Evolutionary conservation across 1,284 basidiomycete genomes (phyloP), one percentile per base, ranked within the genome.

Genomic region (Ustilago trichophora): DNA sequence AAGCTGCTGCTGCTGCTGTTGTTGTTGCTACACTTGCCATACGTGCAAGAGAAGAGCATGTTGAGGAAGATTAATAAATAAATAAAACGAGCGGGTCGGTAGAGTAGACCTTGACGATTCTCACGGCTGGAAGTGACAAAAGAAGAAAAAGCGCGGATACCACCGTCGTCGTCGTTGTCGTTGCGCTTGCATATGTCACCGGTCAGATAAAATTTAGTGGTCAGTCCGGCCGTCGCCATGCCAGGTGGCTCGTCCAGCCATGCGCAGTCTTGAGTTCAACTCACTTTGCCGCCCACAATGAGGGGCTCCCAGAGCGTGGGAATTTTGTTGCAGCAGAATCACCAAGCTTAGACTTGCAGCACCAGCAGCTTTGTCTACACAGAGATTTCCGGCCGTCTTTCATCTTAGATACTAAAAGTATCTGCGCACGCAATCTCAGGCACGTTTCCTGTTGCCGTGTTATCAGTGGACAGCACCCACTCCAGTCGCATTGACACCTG

Each of bases 271-370:
- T 8, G n/a, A n/a, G n/a, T 29, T 29, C 27, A 29, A 13, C 7
- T 8, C 27, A 8, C 27, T 13, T 29, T 9, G n/a, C 32, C 16
- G 40, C 40, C 35, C 31, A 27, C 31, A 49, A 49, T 41, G 19
- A 31, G 19, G 33, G 13, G 32, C 40, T 43, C 40, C 13, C 27
- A 32, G 27, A 54, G 35, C 52, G 52, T 54, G 52, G 37, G 52
- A 54, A 54, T 6, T 42, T 32, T 53, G 49, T 22, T 38, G 31
- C n/a, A n/a, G 31, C 18, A 32, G 33, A 48, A 27, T 19, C 47
- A 15, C 29, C 27, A 44, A 34, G 19, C 42, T 45, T 22, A 42
- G 9, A 16, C 25, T 16, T n/a, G n/a, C n/a, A n/a, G n/a, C n/a
- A n/a, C n/a, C n/a, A n/a, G n/a, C n/a, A n/a, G n/a, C n/a, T n/a